Evolutionary conservation across 352 stramenopile genomes (phyloP), one percentile per base, ranked within the genome.

Genomic region (Globisporangium iwayamae): DNA sequence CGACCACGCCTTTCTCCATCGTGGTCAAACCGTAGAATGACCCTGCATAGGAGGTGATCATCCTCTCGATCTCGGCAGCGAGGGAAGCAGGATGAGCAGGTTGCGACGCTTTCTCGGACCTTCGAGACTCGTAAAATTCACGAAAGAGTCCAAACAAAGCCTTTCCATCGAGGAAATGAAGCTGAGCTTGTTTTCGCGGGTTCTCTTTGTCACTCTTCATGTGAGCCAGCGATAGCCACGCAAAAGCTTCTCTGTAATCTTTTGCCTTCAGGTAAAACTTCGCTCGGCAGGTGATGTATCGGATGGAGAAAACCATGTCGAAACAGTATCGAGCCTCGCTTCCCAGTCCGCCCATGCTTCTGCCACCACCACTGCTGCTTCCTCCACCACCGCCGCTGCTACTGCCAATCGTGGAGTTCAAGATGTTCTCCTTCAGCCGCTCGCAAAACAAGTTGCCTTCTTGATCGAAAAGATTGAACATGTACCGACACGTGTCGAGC

Each of bases 161-260:
- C 47, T 83, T 86, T 2, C 78, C 83, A 22, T 94, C 85, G 2
- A 94, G 60, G 39, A 81, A 72, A 66, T 89, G 69, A 46, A 94
- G 70, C 65, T 92, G 83, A 0, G 85, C 83, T 62, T 86, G 75
- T 5, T 76, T 90, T 11, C 76, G 72, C 14, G 85, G 56, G 30
- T 87, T 90, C 20, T 91, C 81, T n/a, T 81, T 77, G 36, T 91
- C 79, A 41, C 79, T 86, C 62, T 92, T 91, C 34, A 92, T 75
- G 32, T 90, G 83, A 25, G 85, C 85, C 18, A 94, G 64, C 22
- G 85, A 89, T 0, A 94, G 66, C 85, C 85, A 94, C 20, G 79
- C 77, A 60, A 78, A 91, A 0, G 85, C 81, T 41, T 87, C 74
- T 11, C 72, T 67, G 47, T 81, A 76, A 25, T 92, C 81, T 13